Conservation (phyloP, 2,329 filamentous ascomycete species). For the Ascochyta pisi region DNA sequence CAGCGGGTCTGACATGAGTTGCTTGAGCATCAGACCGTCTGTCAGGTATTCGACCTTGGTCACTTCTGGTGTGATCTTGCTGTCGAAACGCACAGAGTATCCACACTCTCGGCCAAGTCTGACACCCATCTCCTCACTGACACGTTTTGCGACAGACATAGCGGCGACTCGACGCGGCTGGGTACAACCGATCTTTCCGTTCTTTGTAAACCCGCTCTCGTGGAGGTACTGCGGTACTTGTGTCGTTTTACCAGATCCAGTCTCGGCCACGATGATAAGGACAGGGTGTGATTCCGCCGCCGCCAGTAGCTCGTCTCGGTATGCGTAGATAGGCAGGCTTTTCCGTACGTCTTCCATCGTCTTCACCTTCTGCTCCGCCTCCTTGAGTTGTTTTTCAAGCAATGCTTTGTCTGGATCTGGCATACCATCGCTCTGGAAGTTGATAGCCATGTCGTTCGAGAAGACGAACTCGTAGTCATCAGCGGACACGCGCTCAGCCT, state of each 20-base stretch:
- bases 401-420: conserved; percentile 64
- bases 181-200: conserved; percentile 85
- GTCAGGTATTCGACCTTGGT: conserved; percentile 96
- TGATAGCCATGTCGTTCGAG: conserved; percentile 86
- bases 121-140: conserved; percentile 90
- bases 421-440: conserved; percentile 73
- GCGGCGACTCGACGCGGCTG: conserved; percentile 94
- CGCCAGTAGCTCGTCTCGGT: conserved; percentile 83
- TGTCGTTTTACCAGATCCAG: conserved; percentile 93
- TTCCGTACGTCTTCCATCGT: conserved; percentile 92
- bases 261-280: conserved; percentile 92
- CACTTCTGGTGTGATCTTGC: conserved; percentile 77
- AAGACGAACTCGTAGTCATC: conserved; percentile 92
- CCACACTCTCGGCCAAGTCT: conserved; percentile 92
- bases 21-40: conserved; percentile 90
- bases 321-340: conserved; percentile 87
- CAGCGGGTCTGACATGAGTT: conserved; percentile 88
- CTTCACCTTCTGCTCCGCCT: conserved; percentile 84
- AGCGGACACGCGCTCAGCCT: conserved; percentile 75
- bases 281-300: conserved; percentile 87
- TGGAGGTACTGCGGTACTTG: conserved; percentile 93
- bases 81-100: conserved; percentile 94
- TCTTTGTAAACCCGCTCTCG: conserved; percentile 65
- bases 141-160: conserved; percentile 96
- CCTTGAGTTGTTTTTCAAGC: conserved; percentile 83